Conservation (phyloP, 164 flowering plant genomes). For the Liriodendron chinense region DNA sequence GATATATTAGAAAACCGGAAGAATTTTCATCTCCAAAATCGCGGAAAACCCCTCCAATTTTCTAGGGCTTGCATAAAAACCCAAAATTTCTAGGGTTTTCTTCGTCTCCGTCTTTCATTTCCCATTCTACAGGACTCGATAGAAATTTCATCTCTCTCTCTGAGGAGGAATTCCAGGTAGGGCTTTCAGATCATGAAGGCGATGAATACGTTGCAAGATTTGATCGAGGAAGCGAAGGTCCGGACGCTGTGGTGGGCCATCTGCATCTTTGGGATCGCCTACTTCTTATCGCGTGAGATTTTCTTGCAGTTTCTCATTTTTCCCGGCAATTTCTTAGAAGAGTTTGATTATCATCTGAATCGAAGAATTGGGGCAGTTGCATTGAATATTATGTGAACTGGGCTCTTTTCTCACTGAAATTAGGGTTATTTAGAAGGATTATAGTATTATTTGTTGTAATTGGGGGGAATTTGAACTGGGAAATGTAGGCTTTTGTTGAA, state of each 20-base stretch:
- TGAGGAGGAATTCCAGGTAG: not conserved
- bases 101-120: not conserved
- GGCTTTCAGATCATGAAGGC: constrained; percentile 44
- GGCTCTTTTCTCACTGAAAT: not conserved
- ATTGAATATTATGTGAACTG: not conserved
- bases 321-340: not conserved
- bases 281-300: constrained; percentile 82
- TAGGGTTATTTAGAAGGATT: not conserved
- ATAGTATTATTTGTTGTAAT: not conserved
- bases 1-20: not conserved
- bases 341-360: not conserved
- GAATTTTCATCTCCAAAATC: not conserved
- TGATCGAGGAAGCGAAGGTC: constrained; percentile 81
- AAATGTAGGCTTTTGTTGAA: not conserved
- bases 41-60: not conserved
- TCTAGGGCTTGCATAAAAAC: not conserved
- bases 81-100: not conserved
- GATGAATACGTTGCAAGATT: constrained; percentile 82
- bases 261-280: constrained; percentile 60
- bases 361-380: not conserved
- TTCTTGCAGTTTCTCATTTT: not conserved
- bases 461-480: not conserved
- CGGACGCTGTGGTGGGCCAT: constrained; percentile 87
- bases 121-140: not conserved
- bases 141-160: not conserved